Percentiles rank a stretch among this genome's conserved stretches.
These are phyloP conservation scores for Nicotiana knightiana DNA, from an alignment of 257 asterid species.

Conservation along the genomic window DNA sequence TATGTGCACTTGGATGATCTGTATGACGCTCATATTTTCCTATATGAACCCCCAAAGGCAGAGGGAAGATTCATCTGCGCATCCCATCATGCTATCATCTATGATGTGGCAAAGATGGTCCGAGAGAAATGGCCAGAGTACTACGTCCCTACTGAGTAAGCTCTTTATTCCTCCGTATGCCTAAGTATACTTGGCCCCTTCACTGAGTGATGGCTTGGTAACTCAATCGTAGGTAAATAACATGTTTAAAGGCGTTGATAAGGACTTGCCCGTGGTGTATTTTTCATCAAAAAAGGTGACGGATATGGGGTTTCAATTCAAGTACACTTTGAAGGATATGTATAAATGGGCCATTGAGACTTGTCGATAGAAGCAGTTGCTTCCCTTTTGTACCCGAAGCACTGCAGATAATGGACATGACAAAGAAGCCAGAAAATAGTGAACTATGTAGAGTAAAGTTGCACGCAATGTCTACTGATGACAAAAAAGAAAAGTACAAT, in stretches of 20 bases:
- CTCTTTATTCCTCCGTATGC: neutral
- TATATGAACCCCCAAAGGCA: conserved; percentile 72
- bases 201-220: neutral
- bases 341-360: conserved; percentile 68
- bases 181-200: neutral
- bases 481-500: neutral
- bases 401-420: conserved; percentile 26
- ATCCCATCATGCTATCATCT: conserved; percentile 67
- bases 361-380: conserved; percentile 65
- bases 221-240: conserved; percentile 6
- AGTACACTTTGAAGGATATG: conserved; percentile 81
- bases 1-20: conserved; percentile 85
- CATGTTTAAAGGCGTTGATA: conserved; percentile 76
- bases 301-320: conserved; percentile 64
- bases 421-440: conserved; percentile 15
- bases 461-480: neutral
- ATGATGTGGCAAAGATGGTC: conserved; percentile 56
- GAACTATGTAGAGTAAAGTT: too few species aligned
- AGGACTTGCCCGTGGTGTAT: conserved; percentile 53
- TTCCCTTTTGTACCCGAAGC: conserved; percentile 45
- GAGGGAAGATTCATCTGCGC: conserved; percentile 89
- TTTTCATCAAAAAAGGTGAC: conserved; percentile 74
- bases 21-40: conserved; percentile 81
- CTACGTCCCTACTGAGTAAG: conserved; percentile 70
- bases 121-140: conserved; percentile 81